These are phyloP conservation scores for Aspergillus sp. DNA, from an alignment of 2,329 filamentous ascomycete species.

Conservation along the genomic window DNA sequence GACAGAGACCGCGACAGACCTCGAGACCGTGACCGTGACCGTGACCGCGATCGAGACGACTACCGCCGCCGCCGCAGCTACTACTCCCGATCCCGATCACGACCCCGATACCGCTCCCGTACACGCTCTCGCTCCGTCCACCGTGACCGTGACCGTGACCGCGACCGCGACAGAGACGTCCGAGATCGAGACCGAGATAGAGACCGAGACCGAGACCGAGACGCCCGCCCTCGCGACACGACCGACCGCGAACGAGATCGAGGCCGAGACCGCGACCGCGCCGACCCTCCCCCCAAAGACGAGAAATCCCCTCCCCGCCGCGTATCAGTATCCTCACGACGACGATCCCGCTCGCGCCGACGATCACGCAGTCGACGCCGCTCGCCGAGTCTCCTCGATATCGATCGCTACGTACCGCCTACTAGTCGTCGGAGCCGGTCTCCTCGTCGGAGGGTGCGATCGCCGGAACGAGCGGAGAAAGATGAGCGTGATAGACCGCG, in stretches of 20 bases:
- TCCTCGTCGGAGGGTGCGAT: slow-evolving; percentile 42
- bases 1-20: slow-evolving; percentile 13
- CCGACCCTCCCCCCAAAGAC: slow-evolving; percentile 4
- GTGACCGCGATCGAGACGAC: slow-evolving; percentile 14
- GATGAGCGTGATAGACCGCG: slow-evolving; percentile 28
- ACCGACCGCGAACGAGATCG: slow-evolving; percentile 13
- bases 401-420: slow-evolving; percentile 47
- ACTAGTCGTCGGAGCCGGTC: slow-evolving; percentile 46
- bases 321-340: slow-evolving; percentile 22
- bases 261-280: slow-evolving; percentile 14
- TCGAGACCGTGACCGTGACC: slow-evolving; percentile 15
- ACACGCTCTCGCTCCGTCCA: slow-evolving; percentile 15
- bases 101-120: too few relatives aligned
- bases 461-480: slow-evolving; percentile 39
- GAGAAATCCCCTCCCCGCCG: slow-evolving; percentile 23
- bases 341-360: slow-evolving; percentile 37
- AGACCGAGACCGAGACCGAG: slow-evolving; percentile 15
- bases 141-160: slow-evolving; percentile 14
- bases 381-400: slow-evolving; percentile 40
- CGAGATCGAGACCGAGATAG: slow-evolving; percentile 5
- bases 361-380: slow-evolving; percentile 31
- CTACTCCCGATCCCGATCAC: slow-evolving; percentile 29
- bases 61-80: slow-evolving; percentile 22
- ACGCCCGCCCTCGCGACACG: slow-evolving; percentile 12
- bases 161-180: slow-evolving; percentile 13